Conservation (phyloP, 805 yeast species). For the Wickerhamomyces hampshirensis region DNA sequence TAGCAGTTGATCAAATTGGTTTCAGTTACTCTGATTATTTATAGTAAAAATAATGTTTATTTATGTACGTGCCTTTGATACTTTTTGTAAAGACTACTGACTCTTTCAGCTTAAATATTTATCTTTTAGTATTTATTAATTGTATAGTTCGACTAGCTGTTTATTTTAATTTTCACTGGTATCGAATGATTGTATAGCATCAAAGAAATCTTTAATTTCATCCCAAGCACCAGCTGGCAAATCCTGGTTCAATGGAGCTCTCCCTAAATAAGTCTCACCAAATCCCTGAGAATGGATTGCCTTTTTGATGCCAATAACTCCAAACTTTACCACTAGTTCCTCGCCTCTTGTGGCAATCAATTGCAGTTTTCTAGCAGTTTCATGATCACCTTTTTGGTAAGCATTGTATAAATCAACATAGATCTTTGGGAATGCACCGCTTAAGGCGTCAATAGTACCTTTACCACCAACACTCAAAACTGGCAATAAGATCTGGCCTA, state of each 20-base stretch:
- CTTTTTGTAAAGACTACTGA: no score
- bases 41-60: no score
- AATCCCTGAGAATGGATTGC: slow-evolving; percentile 35
- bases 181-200: slow-evolving; percentile 13
- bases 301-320: slow-evolving; percentile 44
- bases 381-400: slow-evolving; percentile 33
- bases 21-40: no score
- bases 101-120: no score
- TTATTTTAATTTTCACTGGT: slow-evolving; percentile 26
- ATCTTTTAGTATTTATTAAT: no score
- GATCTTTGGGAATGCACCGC: slow-evolving; percentile 49
- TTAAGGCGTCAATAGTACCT: slow-evolving; percentile 49
- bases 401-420: slow-evolving; percentile 38
- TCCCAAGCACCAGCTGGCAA: slow-evolving; percentile 29
- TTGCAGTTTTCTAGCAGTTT: slow-evolving; percentile 40
- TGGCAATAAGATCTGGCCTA: slow-evolving; percentile 48
- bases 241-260: slow-evolving; percentile 43
- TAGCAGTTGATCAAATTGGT: no score
- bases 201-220: slow-evolving; percentile 8
- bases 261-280: slow-evolving; percentile 41
- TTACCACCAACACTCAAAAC: slow-evolving; percentile 41
- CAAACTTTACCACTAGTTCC: slow-evolving; percentile 31
- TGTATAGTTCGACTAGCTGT: no score
- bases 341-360: slow-evolving; percentile 40
- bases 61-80: no score